A percentile compares a stretch with the other conserved stretches of the same genome.
Conservation (phyloP, 257 asterid genomes). For the Plantago major region DNA sequence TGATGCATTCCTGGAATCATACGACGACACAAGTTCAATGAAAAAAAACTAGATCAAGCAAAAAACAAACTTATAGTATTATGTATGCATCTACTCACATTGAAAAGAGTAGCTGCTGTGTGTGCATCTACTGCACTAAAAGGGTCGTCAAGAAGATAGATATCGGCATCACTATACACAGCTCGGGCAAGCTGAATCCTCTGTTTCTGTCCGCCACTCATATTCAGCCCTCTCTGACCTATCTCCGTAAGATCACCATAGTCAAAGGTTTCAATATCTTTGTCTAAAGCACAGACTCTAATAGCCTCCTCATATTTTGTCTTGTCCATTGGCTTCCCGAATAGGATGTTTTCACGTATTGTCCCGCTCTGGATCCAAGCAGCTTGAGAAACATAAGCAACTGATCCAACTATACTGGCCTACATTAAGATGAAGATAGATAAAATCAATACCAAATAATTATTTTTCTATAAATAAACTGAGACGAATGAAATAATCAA, state of each 20-base stretch:
- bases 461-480: too few relatives aligned
- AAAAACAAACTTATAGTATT: neutral
- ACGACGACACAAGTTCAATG: neutral
- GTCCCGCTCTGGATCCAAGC: conserved; percentile 89
- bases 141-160: conserved; percentile 78
- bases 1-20: conserved; percentile 58
- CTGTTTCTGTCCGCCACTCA: conserved; percentile 93
- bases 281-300: conserved; percentile 55
- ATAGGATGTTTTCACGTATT: conserved; percentile 63
- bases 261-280: conserved; percentile 60
- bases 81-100: conserved; percentile 25
- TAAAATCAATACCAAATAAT: too few relatives aligned
- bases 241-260: conserved; percentile 80
- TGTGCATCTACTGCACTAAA: conserved; percentile 94
- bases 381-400: conserved; percentile 76
- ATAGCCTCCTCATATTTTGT: conserved; percentile 47
- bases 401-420: conserved; percentile 57
- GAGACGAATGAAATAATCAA: too few relatives aligned
- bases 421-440: conserved; percentile 15
- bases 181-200: conserved; percentile 86
- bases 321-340: conserved; percentile 61
- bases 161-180: conserved; percentile 61
- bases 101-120: conserved; percentile 63
- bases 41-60: too few relatives aligned
- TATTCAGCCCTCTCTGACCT: conserved; percentile 74